Evolutionary conservation across 164 flowering plant genomes (phyloP).

Genomic region (Akebia trifoliata): DNA sequence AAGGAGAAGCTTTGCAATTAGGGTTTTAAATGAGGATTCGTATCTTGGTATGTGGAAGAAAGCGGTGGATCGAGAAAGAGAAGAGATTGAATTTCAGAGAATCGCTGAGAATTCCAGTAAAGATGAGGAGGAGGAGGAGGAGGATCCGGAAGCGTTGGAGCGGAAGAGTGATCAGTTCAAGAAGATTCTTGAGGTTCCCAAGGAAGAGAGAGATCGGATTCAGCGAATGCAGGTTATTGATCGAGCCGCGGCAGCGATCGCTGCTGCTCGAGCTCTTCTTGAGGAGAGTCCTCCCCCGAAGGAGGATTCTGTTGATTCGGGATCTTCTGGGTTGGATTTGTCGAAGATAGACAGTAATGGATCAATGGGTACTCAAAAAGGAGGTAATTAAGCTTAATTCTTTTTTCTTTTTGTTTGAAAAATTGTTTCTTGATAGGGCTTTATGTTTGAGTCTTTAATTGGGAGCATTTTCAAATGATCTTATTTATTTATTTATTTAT

Average conservation of each 20-base stretch:
- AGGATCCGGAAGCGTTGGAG: constrained; percentile 41
- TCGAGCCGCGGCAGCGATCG: constrained; percentile 91
- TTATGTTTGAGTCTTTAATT: not conserved
- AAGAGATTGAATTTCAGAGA: constrained; percentile 48
- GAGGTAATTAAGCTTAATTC: constrained; percentile 1
- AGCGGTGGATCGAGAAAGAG: constrained; percentile 52
- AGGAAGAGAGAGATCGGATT: constrained; percentile 73
- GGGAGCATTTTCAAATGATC: too few species aligned
- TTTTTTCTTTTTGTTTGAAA: not conserved
- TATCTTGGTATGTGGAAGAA: constrained; percentile 86
- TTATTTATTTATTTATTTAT: not conserved
- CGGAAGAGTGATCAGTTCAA: constrained; percentile 58
- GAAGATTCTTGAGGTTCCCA: constrained; percentile 64
- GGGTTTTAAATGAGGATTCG: constrained; percentile 45
- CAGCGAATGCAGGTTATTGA: constrained; percentile 89
- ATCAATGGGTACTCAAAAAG: not conserved
- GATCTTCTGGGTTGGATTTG: not conserved
- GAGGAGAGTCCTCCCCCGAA: constrained; percentile 28
- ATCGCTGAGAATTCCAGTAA: constrained; percentile 29
- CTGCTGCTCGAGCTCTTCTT: constrained; percentile 66
- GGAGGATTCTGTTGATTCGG: not conserved
- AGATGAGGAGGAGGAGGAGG: constrained; percentile 6
- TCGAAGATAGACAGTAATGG: not conserved
- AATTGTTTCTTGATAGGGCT: not conserved
- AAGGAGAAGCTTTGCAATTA: constrained; percentile 10